These are phyloP conservation scores for Trematosphaeria pertusa DNA, from an alignment of 2,329 filamentous ascomycete genomes.

Conservation along the genomic window DNA sequence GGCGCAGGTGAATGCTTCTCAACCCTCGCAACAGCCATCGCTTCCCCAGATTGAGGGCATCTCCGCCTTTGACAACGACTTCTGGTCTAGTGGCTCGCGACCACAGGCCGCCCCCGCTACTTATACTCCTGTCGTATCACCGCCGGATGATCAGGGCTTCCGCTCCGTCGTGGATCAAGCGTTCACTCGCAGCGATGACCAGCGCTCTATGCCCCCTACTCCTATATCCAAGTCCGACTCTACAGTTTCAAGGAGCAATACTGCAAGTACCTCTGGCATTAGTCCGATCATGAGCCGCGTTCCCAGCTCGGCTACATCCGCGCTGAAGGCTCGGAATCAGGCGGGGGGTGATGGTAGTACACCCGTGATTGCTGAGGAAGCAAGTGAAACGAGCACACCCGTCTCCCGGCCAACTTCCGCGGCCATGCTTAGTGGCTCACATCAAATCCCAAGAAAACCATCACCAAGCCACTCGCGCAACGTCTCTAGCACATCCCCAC, in stretches of 20 bases:
- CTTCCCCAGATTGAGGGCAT: conserved; percentile 30
- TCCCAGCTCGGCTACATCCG: conserved; percentile 53
- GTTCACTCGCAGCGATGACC: conserved; percentile 66
- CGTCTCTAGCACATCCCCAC: conserved; percentile 46
- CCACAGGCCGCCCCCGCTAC: conserved; percentile 16
- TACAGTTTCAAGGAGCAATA: conserved; percentile 65
- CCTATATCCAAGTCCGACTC: conserved; percentile 54
- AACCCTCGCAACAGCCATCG: conserved; percentile 9
- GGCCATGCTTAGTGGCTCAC: conserved; percentile 32
- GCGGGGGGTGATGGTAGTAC: conserved; percentile 52
- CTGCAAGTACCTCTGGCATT: conserved; percentile 67
- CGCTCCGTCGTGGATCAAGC: conserved; percentile 67
- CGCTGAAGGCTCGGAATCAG: conserved; percentile 47
- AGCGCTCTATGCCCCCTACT: conserved; percentile 59
- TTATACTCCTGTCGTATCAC: conserved; percentile 21
- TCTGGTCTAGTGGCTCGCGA: conserved; percentile 29
- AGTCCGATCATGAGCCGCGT: conserved; percentile 70
- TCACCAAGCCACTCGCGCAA: conserved; percentile 50
- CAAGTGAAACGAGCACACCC: conserved; percentile 45
- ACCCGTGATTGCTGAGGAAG: conserved; percentile 64
- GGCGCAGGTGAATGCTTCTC: conserved; percentile 8
- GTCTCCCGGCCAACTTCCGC: conserved; percentile 45
- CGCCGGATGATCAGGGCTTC: conserved; percentile 34
- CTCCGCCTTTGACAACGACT: conserved; percentile 36
- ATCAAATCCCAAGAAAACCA: conserved; percentile 43